Evolutionary conservation across 2,329 filamentous ascomycete species (phyloP).

Genomic region (Phyllosticta capitalensis): DNA sequence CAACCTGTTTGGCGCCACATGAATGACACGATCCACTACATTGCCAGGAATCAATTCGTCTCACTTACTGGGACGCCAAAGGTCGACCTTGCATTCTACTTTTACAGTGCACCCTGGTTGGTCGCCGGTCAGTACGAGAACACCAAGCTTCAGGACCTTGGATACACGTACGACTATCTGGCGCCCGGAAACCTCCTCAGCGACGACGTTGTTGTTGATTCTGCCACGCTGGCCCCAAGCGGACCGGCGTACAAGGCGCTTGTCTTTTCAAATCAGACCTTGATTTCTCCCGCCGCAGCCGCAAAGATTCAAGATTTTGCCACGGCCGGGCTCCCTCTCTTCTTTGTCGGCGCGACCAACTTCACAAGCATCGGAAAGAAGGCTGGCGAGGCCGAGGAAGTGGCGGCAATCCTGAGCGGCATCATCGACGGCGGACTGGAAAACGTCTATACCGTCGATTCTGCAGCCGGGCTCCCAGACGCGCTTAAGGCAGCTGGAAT

Average conservation of each 20-base stretch:
- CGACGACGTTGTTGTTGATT: constrained; percentile 27
- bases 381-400: not conserved
- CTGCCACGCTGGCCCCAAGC: constrained; percentile 29
- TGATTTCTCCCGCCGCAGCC: constrained; percentile 27
- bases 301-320: constrained; percentile 28
- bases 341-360: constrained; percentile 23
- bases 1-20: constrained; percentile 36
- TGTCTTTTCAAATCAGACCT: constrained; percentile 29
- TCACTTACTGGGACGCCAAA: constrained; percentile 32
- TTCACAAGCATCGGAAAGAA: constrained; percentile 8
- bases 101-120: constrained; percentile 14
- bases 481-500: constrained; percentile 25
- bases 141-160: constrained; percentile 13
- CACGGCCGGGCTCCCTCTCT: constrained; percentile 32
- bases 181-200: constrained; percentile 36
- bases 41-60: constrained; percentile 30
- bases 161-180: constrained; percentile 38
- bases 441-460: constrained; percentile 28
- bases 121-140: constrained; percentile 12
- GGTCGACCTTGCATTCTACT: constrained; percentile 35
- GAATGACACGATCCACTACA: constrained; percentile 28
- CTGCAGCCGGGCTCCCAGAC: constrained; percentile 21
- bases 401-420: not conserved
- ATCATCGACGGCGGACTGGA: not conserved
- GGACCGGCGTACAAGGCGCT: constrained; percentile 35